phyloP scores from a whole-genome alignment of 129 eudicot genomes.

The Solidago caesia region DNA sequence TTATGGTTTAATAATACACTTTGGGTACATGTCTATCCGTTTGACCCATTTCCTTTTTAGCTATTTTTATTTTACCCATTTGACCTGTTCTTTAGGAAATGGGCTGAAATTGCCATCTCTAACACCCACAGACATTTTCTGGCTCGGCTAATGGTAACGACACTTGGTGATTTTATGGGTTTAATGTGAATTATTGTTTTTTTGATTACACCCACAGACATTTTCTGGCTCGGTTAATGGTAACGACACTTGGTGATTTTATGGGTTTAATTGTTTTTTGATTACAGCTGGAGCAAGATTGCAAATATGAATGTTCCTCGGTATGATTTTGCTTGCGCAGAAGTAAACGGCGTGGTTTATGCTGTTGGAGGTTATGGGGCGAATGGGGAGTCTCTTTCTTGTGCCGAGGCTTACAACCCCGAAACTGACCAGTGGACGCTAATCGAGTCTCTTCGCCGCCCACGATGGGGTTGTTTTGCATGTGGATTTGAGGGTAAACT shows the following conservation, averaged over 20 bases:
- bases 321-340: slow-evolving; percentile 91
- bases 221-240: background rate
- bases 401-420: slow-evolving; percentile 84
- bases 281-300: slow-evolving; percentile 87
- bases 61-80: background rate
- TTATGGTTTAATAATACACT: background rate
- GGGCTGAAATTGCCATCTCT: background rate
- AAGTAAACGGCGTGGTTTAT: slow-evolving; percentile 70
- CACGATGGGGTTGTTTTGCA: slow-evolving; percentile 93
- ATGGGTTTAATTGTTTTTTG: slow-evolving; percentile 20
- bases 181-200: slow-evolving; percentile 15
- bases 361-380: slow-evolving; percentile 88
- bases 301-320: slow-evolving; percentile 80
- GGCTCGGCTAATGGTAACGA: background rate
- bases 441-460: slow-evolving; percentile 81
- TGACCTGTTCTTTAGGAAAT: background rate
- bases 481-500: slow-evolving; percentile 84
- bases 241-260: background rate
- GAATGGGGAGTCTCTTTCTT: slow-evolving; percentile 74
- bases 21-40: background rate
- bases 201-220: slow-evolving; percentile 26
- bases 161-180: background rate
- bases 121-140: background rate
- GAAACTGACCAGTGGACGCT: slow-evolving; percentile 64
- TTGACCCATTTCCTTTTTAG: background rate